Evolutionary conservation across 2,329 filamentous ascomycete species (phyloP).

Genomic region (Fusarium subglutinans): DNA sequence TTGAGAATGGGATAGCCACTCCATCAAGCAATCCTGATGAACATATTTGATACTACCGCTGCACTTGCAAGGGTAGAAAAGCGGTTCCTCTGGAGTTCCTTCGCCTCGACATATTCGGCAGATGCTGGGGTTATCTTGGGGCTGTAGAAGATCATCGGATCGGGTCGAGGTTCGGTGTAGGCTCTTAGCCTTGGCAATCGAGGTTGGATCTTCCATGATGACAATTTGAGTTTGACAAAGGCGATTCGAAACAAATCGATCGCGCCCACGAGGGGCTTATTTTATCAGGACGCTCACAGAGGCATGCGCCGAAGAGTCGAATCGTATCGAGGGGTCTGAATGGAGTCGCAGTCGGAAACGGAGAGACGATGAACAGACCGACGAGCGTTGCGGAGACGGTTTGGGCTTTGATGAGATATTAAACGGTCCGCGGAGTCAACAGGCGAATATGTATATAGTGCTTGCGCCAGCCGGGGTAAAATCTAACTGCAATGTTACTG

Average conservation of each 20-base stretch:
- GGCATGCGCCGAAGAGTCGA: constrained; percentile 35
- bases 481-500: background rate
- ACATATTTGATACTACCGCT: constrained; percentile 99
- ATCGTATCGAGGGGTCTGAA: constrained; percentile 18
- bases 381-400: background rate
- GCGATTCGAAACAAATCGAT: constrained; percentile 34
- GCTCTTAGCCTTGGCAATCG: constrained; percentile 37
- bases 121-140: constrained; percentile 70
- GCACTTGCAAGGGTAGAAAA: constrained; percentile 99
- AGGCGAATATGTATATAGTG: background rate
- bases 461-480: background rate
- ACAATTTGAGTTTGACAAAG: constrained; percentile 16
- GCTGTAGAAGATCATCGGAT: constrained; percentile 41
- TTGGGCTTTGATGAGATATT: background rate
- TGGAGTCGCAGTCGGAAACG: constrained; percentile 1
- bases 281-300: constrained; percentile 12
- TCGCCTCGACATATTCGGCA: constrained; percentile 97
- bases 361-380: background rate
- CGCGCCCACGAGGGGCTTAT: constrained; percentile 45
- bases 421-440: background rate
- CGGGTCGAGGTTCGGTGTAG: constrained; percentile 38
- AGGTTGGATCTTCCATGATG: constrained; percentile 41
- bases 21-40: constrained; percentile 97
- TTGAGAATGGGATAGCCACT: constrained; percentile 98
- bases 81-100: constrained; percentile 79